Conservation (phyloP, 164 flowering plant genomes). For the Warburgia ugandensis region DNA sequence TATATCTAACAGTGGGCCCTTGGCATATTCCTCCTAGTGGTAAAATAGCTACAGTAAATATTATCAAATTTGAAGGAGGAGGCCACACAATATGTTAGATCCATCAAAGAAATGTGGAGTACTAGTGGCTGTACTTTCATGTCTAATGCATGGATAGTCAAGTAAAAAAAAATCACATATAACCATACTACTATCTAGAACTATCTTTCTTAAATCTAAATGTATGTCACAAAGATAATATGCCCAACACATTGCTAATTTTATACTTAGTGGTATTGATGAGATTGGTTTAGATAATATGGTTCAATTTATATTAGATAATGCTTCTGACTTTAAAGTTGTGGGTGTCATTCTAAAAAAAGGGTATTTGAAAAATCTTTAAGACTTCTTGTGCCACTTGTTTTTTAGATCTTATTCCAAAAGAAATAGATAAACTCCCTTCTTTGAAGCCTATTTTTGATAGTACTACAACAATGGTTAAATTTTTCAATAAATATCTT, state of each 20-base stretch:
- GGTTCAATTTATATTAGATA: constrained; percentile 2
- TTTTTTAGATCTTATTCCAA: neutral
- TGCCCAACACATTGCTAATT: neutral
- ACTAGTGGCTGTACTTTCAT: constrained; percentile 1
- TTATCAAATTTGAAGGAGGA: neutral
- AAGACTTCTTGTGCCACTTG: constrained; percentile 1
- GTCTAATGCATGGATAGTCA: neutral
- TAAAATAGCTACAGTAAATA: neutral
- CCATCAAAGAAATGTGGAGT: neutral
- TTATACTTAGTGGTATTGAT: neutral
- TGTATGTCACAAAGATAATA: neutral
- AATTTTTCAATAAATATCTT: neutral
- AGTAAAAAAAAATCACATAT: neutral
- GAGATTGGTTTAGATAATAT: constrained; percentile 1
- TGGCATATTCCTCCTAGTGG: neutral
- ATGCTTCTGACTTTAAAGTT: neutral
- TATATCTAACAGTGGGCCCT: constrained; percentile 1
- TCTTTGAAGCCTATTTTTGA: neutral
- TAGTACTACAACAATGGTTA: neutral
- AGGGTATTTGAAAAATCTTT: neutral
- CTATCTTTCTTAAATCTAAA: constrained; percentile 1
- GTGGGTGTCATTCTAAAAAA: neutral
- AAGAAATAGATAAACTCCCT: constrained; percentile 1
- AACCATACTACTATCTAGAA: neutral
- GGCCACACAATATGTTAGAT: neutral